Base-by-base conservation (phyloP, 768 basidiomycete genomes). In the Boletus sp. region DNA sequence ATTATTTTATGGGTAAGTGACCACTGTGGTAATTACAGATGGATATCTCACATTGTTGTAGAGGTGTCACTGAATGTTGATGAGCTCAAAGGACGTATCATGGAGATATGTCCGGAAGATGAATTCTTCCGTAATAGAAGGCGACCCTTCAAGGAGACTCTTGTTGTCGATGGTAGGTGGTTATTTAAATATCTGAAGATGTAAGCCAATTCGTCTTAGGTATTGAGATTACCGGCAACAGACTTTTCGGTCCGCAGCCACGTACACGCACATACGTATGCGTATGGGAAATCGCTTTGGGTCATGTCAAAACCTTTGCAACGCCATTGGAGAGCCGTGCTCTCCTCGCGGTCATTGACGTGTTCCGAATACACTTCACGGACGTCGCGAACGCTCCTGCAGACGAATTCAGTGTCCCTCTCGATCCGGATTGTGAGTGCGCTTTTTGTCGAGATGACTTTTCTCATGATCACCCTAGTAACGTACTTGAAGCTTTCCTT, bases 201-300 rank as follows among this genome's bases (percentile, higher is more conserved):
- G 42, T 30, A 33, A 52, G 29, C 50, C 14, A 39, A 64, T 47
- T 7, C 47, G 32, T 55, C 11, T 24, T 28, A 90, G 92, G 89
- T 11, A 70, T 95, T 61, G 83, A 91, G 58, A 83, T 98, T 47
- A 83, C 84, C 14, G 87, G 91, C 2, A 83, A 97, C 67, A 84
- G 95, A 28, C 75, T 98, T 11, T 96, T 97, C 66, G 96, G 96
- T 8, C 91, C 92, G 12, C 84, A 86, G 56, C 96, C 96, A 7
- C 81, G 83, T 4, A 90, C 90, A 0, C 74, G 89, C 2, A 87
- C 93, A 1, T 98, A 98, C 66, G 76, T 96, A 6, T 98, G 95
- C 67, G 81, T 97, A 14, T 98, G 96, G 96, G 93, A 96, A 65
- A 82, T 95, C 45, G 75, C 75, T n/a, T 36, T 94, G 17, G 92